Base-by-base conservation (phyloP, 1,139 yeast species). In the Zygosaccharomyces sapae region DNA sequence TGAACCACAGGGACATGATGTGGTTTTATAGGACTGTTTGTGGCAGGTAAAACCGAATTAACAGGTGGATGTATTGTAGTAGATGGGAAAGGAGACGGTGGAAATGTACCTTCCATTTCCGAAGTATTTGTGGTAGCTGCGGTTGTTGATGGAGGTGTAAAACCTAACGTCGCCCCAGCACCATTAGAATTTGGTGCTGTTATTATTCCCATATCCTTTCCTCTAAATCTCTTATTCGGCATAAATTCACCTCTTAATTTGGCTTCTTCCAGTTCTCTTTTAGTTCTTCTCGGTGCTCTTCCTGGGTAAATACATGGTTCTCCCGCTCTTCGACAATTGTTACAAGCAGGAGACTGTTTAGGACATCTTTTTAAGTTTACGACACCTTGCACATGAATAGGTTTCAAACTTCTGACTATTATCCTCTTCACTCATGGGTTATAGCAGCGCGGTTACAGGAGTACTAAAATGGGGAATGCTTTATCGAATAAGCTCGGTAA, bases 311-410 rank as follows among this genome's bases (percentile, higher is more conserved):
- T 65, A 58, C 82, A 77, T 2, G 42, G 43, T 44, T 66, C 71
- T 3, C 65, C 63, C 3, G 72, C 70, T 48, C 66, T 71, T 10
- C 47, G 49, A 54, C 82, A 77, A 51, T 73, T 74, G 7, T 55
- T 47, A 52, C 82, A 77, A n/a, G 57, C 65, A 0, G 80, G 79
- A 1, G 64, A 48, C 16, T 69, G 67, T 52, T 73, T 72, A 2
- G 76, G 66, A 56, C 82, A 77, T 54, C 73, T 74, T 76, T 62
- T 77, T 77, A 40, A 75, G 60, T 40, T 69, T 63, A 44, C 80
- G 60, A 54, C 76, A 70, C 47, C 76, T 57, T 8, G 69, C 58
- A 51, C 78, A 74, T 0, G 76, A 72, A 47, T 73, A 72, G 4
- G 61, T 38, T 16, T 62, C 62, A 16, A 19, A 33, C 16, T 24